Conservation (phyloP, 2,329 filamentous ascomycete genomes). For the Akanthomyces uredinophilus region DNA sequence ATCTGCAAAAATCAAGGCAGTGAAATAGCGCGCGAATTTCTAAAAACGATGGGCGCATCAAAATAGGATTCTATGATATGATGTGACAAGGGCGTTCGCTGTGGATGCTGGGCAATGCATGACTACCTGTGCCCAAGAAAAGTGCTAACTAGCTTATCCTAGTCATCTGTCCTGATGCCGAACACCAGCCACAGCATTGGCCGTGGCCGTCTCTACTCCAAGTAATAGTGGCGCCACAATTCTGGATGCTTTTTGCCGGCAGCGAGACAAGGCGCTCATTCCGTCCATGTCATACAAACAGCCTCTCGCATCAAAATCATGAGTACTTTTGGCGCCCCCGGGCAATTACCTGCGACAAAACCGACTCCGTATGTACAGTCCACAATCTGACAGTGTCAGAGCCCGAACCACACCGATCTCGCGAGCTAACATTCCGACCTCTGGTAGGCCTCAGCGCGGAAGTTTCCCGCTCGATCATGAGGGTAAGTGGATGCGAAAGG, state of each 20-base stretch:
- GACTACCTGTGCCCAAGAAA: not conserved
- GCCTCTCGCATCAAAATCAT: slow-evolving; percentile 28
- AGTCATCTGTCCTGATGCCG: not conserved
- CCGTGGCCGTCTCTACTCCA: not conserved
- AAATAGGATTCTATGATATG: too few species aligned
- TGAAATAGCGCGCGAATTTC: not conserved
- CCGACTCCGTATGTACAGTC: slow-evolving; percentile 55
- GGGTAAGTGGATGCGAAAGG: slow-evolving; percentile 34
- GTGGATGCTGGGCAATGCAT: not conserved
- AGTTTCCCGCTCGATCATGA: slow-evolving; percentile 97
- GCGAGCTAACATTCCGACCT: not conserved
- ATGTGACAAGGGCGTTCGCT: too few species aligned
- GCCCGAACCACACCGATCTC: not conserved
- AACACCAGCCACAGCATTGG: not conserved
- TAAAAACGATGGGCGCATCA: too few species aligned
- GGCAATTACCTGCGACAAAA: slow-evolving; percentile 59
- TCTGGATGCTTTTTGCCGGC: not conserved
- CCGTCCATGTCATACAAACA: slow-evolving; percentile 2
- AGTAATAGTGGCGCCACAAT: slow-evolving; percentile 12
- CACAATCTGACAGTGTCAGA: slow-evolving; percentile 28
- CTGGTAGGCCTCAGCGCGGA: slow-evolving; percentile 72
- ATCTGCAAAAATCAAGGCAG: not conserved
- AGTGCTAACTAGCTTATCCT: not conserved
- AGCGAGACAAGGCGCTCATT: not conserved
- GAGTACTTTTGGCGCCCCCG: slow-evolving; percentile 67